Evolutionary conservation across 805 yeast species (phyloP).

Genomic region (Starmerella scarabaei): DNA sequence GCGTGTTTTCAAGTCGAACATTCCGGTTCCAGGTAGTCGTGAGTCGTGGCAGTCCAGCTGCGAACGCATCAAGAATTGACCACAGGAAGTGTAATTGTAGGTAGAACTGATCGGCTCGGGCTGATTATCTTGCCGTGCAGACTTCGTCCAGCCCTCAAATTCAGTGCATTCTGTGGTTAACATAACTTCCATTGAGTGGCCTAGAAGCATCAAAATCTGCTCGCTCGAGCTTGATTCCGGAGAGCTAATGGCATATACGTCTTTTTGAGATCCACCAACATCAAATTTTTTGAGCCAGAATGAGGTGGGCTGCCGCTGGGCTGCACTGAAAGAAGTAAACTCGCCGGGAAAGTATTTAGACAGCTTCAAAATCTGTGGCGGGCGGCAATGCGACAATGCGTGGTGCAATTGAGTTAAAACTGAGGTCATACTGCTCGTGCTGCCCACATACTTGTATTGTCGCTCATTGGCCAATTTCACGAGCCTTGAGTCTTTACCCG

Average conservation of each 20-base stretch:
- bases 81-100: slow-evolving; percentile 66
- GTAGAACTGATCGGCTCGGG: slow-evolving; percentile 16
- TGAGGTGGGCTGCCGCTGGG: slow-evolving; percentile 42
- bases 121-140: neutral
- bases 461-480: slow-evolving; percentile 34
- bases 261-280: slow-evolving; percentile 31
- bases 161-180: slow-evolving; percentile 48
- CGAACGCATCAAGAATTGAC: slow-evolving; percentile 68
- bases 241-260: slow-evolving; percentile 53
- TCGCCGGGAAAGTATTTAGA: slow-evolving; percentile 34
- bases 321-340: slow-evolving; percentile 30
- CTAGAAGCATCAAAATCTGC: slow-evolving; percentile 56
- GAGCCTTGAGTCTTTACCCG: slow-evolving; percentile 51
- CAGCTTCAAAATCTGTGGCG: slow-evolving; percentile 35
- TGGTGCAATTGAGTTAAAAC: slow-evolving; percentile 62
- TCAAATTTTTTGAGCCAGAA: slow-evolving; percentile 34
- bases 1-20: slow-evolving; percentile 83
- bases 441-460: slow-evolving; percentile 42
- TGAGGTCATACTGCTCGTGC: slow-evolving; percentile 82
- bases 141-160: slow-evolving; percentile 33
- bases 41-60: slow-evolving; percentile 76
- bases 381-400: slow-evolving; percentile 48
- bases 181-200: slow-evolving; percentile 66
- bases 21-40: slow-evolving; percentile 76
- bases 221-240: slow-evolving; percentile 48